phyloP scores from a whole-genome alignment of 257 asterid species.

The Capsicum rhomboideum region DNA sequence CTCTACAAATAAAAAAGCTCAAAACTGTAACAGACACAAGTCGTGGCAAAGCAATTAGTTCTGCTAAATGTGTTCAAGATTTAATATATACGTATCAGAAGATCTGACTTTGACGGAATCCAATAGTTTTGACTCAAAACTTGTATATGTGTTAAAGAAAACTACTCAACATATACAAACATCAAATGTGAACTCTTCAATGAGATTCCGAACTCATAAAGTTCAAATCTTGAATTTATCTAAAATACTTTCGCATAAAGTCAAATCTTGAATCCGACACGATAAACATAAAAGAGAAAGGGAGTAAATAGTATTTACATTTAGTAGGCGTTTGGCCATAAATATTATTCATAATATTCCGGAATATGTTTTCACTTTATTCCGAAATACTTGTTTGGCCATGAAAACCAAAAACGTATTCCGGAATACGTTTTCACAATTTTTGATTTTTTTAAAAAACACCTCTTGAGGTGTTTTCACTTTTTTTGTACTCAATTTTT shows the following conservation, averaged over 20 bases:
- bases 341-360: too few species aligned
- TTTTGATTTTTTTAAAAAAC: too few species aligned
- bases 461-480: too few species aligned
- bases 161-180: too few species aligned
- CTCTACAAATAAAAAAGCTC: neutral
- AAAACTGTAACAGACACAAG: neutral
- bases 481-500: too few species aligned
- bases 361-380: too few species aligned
- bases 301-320: neutral
- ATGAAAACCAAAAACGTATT: too few species aligned
- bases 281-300: neutral
- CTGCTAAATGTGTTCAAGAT: neutral
- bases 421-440: too few species aligned
- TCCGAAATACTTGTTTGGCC: too few species aligned
- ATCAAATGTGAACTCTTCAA: too few species aligned
- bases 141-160: neutral
- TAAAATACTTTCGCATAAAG: accelerated
- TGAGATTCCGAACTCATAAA: neutral
- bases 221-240: neutral
- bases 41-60: neutral
- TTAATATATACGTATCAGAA: neutral
- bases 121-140: neutral
- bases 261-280: neutral
- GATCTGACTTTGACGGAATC: neutral
- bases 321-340: too few species aligned